These are phyloP conservation scores for Vanrija pseudolonga DNA, from an alignment of 1,284 basidiomycete genomes.

Conservation along the genomic window DNA sequence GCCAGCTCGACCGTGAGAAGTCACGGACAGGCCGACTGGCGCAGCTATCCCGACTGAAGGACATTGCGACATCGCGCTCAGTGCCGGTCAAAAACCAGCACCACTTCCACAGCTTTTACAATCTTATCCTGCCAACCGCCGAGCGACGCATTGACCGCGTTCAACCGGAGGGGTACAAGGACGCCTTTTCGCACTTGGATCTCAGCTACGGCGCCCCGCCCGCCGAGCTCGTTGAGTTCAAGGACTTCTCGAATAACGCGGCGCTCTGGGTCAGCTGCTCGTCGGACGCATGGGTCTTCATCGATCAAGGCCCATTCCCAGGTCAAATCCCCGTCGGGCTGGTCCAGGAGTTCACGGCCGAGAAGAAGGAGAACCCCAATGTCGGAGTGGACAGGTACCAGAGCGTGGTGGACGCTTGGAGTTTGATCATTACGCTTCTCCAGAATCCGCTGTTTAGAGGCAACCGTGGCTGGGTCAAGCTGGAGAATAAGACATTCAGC, in stretches of 20 bases:
- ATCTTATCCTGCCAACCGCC: conserved; percentile 10
- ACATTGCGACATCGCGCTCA: conserved; percentile 12
- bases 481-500: conserved; percentile 32
- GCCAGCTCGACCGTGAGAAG: neutral
- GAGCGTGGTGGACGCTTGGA: conserved; percentile 35
- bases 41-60: conserved; percentile 6
- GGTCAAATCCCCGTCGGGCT: conserved; percentile 34
- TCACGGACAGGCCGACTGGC: neutral
- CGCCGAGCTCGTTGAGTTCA: neutral
- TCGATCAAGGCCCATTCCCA: conserved; percentile 28
- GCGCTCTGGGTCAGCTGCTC: conserved; percentile 31
- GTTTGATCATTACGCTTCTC: conserved; percentile 31
- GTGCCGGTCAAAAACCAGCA: conserved; percentile 6
- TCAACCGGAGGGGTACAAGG: conserved; percentile 19
- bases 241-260: neutral
- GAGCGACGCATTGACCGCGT: conserved; percentile 27
- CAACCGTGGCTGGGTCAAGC: conserved; percentile 38
- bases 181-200: conserved; percentile 32
- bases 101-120: conserved; percentile 32
- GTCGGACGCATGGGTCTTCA: conserved; percentile 30
- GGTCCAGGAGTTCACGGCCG: conserved; percentile 27
- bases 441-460: conserved; percentile 39
- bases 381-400: conserved; percentile 14
- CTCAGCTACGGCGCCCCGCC: conserved; percentile 4
- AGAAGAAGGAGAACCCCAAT: conserved; percentile 35